Evolutionary conservation across 768 basidiomycete species (phyloP).

Genomic region (Tulasnella sp.): DNA sequence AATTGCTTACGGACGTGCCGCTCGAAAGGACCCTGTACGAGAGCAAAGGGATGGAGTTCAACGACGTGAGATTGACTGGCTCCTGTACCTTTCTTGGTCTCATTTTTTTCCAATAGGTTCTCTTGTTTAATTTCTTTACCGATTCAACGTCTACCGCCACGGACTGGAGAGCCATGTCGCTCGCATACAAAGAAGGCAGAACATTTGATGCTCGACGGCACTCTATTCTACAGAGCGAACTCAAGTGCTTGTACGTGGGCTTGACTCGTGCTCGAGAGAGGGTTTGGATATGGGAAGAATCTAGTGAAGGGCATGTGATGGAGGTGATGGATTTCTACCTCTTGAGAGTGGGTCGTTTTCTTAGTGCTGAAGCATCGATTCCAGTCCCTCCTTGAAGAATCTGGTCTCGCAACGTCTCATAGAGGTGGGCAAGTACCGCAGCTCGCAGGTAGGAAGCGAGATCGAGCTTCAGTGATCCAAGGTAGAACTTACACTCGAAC

Average conservation of each 20-base stretch:
- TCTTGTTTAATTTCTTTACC: slow-evolving; percentile 67
- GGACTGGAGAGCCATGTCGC: slow-evolving; percentile 46
- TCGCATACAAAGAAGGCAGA: background rate
- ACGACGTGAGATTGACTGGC: slow-evolving; percentile 40
- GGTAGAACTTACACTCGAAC: background rate
- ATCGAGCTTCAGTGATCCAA: background rate
- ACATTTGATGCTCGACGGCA: background rate
- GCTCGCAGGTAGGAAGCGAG: slow-evolving; percentile 1
- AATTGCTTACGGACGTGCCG: background rate
- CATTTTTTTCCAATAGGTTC: slow-evolving; percentile 42
- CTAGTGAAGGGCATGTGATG: slow-evolving; percentile 4
- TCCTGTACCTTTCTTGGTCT: background rate
- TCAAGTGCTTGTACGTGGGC: slow-evolving; percentile 21
- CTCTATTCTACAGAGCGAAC: slow-evolving; percentile 1
- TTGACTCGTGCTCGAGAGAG: slow-evolving; percentile 7
- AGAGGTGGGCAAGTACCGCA: background rate
- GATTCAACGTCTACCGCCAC: slow-evolving; percentile 46
- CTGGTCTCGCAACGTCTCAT: background rate
- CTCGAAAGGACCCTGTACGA: slow-evolving; percentile 43
- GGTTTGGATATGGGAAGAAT: slow-evolving; percentile 19
- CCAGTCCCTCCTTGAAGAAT: slow-evolving; percentile 9
- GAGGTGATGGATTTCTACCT: background rate
- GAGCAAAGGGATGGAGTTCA: slow-evolving; percentile 60
- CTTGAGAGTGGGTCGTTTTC: background rate
- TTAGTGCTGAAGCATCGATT: background rate